Evolutionary conservation across 495 filamentous ascomycete species (phyloP).

Genomic region (Parathielavia appendiculata): DNA sequence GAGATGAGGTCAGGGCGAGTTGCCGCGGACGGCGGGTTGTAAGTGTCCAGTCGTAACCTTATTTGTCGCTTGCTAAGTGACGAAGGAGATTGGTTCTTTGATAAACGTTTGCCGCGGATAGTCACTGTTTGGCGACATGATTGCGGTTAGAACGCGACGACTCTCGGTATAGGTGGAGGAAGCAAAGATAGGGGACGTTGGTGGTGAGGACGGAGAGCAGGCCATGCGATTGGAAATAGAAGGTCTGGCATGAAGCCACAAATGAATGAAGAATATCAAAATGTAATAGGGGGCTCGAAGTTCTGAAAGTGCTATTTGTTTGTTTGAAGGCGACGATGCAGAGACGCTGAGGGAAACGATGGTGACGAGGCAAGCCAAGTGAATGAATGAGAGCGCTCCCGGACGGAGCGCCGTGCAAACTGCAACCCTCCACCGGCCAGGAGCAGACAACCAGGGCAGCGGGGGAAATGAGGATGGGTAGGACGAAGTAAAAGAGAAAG

Average conservation of each 20-base stretch:
- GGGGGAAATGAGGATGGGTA: conserved; percentile 19
- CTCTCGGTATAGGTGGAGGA: conserved; percentile 29
- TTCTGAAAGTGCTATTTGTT: conserved; percentile 11
- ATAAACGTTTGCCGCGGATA: conserved; percentile 24
- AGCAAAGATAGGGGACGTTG: conserved; percentile 26
- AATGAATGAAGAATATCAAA: conserved; percentile 24
- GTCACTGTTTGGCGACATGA: conserved; percentile 47
- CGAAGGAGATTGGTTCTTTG: conserved; percentile 21
- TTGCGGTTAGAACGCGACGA: conserved; percentile 48
- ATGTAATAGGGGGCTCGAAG: conserved; percentile 20
- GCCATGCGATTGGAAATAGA: conserved; percentile 21
- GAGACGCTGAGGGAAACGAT: conserved; percentile 20
- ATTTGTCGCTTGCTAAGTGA: conserved; percentile 29
- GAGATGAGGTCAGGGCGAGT: neutral
- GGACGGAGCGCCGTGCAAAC: neutral
- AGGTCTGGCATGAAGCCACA: conserved; percentile 28
- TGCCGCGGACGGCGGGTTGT: neutral
- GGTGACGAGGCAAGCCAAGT: conserved; percentile 12
- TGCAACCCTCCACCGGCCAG: conserved; percentile 13
- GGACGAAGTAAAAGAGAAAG: conserved; percentile 29
- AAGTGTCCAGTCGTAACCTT: neutral
- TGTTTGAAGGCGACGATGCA: conserved; percentile 25
- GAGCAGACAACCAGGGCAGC: conserved; percentile 8
- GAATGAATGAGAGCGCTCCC: neutral
- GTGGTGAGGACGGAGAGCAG: conserved; percentile 24